Base-by-base conservation (phyloP, 129 eudicot genomes). In the Helianthus tuberosus region DNA sequence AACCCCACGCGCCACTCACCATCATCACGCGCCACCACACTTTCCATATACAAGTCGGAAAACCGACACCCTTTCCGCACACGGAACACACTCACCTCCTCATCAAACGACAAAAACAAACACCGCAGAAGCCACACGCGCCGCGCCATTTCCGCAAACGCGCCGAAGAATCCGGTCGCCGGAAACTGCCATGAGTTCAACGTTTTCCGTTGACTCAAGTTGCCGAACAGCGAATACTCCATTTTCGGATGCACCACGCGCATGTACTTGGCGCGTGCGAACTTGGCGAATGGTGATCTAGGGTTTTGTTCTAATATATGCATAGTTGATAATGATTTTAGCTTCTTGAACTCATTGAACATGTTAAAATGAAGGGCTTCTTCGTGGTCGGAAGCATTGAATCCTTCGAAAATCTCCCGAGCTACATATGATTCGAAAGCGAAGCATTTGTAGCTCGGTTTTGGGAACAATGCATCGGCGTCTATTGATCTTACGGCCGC, bases 31-130 rank as follows among this genome's bases (percentile, higher is more conserved):
- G 27, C 88, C 27, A 86, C 80, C 65, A 84, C 85, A 53, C 88
- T 88, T 49, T 93, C 98, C 98, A 93, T 90, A 73, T 93, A 90
- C 41, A 93, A 84, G 44, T 93, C 89, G 5, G 98, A 93, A 53
- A 93, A 93, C 36, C 88, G 82, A n/a, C 80, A 74, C 0, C 71
- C 74, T 64, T 51, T 81, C 43, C 75, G 62, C 76, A 84, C 92
- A 73, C 86, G 96, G 71, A 93, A 93, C 16, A 88, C 71, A 38
- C 85, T 64, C 13, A 89, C 91, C 14, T 85, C 81, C 43, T 81
- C 75, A 23, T 70, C 83, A 23, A 87, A 90, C 8, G 86, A 79
- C 78, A 77, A 82, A 16, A 86, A 90, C 76, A 93, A 68, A 58
- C 96, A 86, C 79, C 89, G 89, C 14, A 93, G 38, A 11, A 93